Evolutionary conservation across 179 eudicot species (phyloP), one percentile per base, ranked within the genome.

Genomic region (Pouteria campechiana): DNA sequence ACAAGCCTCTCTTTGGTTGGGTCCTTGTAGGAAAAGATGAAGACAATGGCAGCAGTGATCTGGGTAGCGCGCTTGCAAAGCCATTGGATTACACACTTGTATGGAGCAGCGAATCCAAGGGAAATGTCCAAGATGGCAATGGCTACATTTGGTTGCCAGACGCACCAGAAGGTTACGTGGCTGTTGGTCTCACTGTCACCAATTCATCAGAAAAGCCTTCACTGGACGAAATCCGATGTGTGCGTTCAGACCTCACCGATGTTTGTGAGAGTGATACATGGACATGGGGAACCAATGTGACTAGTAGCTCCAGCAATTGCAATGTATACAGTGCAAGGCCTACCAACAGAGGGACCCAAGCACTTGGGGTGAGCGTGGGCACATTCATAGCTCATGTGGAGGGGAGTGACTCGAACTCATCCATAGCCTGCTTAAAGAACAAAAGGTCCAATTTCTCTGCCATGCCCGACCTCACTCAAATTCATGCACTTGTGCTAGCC

Each of bases 71-170:
- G 27, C 35, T 74, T 9, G 55, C 37, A 31, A 47, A 21, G 36
- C 93, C 93, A 18, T 30, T 39, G 28, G 89, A 82, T 48, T 82
- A 79, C 62, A 73, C 78, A 24, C 79, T 82, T 32, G 58, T 67
- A 25, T 79, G 78, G 78, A 65, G 55, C 13, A 71, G 72, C 18
- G 49, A 58, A 17, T 44, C 60, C 32, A 32, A 42, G 20, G 44
- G 27, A 22, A 50, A 52, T 8, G 66, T 50, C 12, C 46, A 60
- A 12, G 72, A 52, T 17, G 17, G 57, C 4, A 33, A 51, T 39
- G 81, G 67, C 17, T 79, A 76, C 52, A 51, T 83, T 36, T 83
- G 93, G 84, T 58, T 67, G 2, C 89, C 94, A 8, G 63, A 41
- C 5, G 75, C 94, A 18, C 65, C 61, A 0, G 68, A 70, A 32